Conservation (phyloP, 345 rosid genomes). For the Cardamine occulta region DNA sequence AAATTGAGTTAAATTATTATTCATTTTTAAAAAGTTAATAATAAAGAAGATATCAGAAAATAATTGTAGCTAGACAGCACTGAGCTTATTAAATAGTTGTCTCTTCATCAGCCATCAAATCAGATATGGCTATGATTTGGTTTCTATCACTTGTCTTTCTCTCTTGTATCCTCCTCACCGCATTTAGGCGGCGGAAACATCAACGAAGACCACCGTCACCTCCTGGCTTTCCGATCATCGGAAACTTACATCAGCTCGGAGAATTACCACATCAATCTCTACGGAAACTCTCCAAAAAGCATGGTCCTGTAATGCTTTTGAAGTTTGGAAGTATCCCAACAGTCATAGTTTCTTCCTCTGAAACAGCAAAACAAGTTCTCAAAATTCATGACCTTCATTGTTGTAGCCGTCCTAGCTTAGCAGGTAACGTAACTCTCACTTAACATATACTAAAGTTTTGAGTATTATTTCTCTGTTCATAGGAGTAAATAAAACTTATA, state of each 20-base stretch:
- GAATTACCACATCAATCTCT: slow-evolving; percentile 42
- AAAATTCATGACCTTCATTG: slow-evolving; percentile 13
- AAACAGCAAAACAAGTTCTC: slow-evolving; percentile 32
- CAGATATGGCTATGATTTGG: slow-evolving; percentile 16
- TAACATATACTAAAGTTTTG: background rate
- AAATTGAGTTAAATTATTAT: background rate
- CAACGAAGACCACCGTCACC: background rate
- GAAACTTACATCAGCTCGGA: slow-evolving; percentile 44
- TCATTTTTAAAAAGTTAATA: background rate
- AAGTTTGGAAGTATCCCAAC: slow-evolving; percentile 38
- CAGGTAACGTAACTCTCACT: slow-evolving; percentile 4
- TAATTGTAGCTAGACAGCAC: background rate
- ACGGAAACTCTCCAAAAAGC: slow-evolving; percentile 33
- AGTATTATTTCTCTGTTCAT: background rate
- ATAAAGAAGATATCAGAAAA: background rate
- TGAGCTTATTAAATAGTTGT: background rate
- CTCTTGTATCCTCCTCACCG: background rate
- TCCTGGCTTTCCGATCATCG: slow-evolving; percentile 38
- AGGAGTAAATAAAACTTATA: background rate
- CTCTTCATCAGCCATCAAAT: background rate
- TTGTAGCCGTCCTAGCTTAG: slow-evolving; percentile 18
- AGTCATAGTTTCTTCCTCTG: slow-evolving; percentile 26
- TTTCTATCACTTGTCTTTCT: slow-evolving; percentile 20
- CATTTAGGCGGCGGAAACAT: background rate
- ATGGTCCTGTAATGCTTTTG: slow-evolving; percentile 43